Base-by-base conservation (phyloP, 768 basidiomycete species). In the Kwoniella botswanensis region DNA sequence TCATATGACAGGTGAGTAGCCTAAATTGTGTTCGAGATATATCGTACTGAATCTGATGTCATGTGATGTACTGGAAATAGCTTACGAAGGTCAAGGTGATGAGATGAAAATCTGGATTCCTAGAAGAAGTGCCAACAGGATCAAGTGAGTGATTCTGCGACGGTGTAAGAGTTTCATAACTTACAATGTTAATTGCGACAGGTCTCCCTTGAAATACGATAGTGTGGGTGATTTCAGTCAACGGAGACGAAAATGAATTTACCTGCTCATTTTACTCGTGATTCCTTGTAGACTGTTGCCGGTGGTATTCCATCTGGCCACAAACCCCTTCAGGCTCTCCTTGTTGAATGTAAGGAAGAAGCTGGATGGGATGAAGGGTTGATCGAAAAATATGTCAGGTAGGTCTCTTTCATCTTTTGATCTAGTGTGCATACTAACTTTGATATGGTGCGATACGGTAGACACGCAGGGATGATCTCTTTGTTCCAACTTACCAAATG, bases 311-410 rank as follows among this genome's bases (percentile, higher is more conserved):
- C 93, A 0, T 89, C 90, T n/a, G 93, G 93, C 0, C 89, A 90
- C 85, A 79, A 87, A 0, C 83, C 88, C 3, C 88, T 92, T 60
- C 90, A 93, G 58, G 87, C 89, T 2, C 84, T 97, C 56, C 87
- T 95, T 52, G 96, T 95, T 79, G 96, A 98, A 82, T 91, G 92
- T 65, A 90, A 89, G 86, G 96, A 98, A 80, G 96, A 98, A 82
- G 96, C 94, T 2, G 93, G 91, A 74, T 86, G 97, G 29, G 85
- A 86, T 3, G 90, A 90, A 60, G 82, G 85, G 21, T 79, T 93
- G 55, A 89, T 92, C 15, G 85, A 87, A 60, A 84, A 86, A n/a
- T 84, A 90, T 72, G 86, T 89, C 13, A 88, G 86, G 70, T 82
- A 43, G 46, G 76, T 71, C 1, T 18, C 46, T 22, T 2, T 15